Percentiles rank a stretch among this genome's conserved stretches.
Evolutionary conservation across 495 filamentous ascomycete species (phyloP).

Genomic region (Penicillium manginii): DNA sequence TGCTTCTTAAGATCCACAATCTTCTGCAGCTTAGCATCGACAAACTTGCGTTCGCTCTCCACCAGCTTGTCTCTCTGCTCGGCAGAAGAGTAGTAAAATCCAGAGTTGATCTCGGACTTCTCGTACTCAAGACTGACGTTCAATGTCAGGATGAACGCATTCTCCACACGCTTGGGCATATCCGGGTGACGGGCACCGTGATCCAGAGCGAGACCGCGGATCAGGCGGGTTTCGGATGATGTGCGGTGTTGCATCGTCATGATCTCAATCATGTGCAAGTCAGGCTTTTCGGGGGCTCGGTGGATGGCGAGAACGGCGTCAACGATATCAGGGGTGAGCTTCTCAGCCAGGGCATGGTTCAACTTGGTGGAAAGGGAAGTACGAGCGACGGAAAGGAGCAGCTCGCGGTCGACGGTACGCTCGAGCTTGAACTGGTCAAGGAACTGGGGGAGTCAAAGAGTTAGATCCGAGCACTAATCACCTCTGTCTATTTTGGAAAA

Average conservation of each 20-base stretch:
- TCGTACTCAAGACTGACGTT: conserved; percentile 99
- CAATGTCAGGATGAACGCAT: conserved; percentile 90
- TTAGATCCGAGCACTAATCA: conserved; percentile 15
- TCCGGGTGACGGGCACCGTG: conserved; percentile 97
- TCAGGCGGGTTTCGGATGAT: conserved; percentile 93
- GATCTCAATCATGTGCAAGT: conserved; percentile 99
- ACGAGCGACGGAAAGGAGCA: conserved; percentile 89
- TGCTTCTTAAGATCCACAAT: conserved; percentile 98
- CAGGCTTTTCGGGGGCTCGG: conserved; percentile 84
- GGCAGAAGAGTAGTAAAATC: conserved; percentile 97
- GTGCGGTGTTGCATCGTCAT: conserved; percentile 99
- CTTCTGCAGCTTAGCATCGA: conserved; percentile 95
- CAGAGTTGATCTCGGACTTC: conserved; percentile 98
- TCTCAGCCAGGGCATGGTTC: conserved; percentile 83
- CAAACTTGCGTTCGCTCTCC: conserved; percentile 93
- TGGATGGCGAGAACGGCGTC: conserved; percentile 96
- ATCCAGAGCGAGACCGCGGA: conserved; percentile 89
- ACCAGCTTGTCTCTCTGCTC: conserved; percentile 97
- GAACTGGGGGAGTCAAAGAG: conserved; percentile 60
- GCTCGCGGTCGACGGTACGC: conserved; percentile 86
- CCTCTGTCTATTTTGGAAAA: background rate
- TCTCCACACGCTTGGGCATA: conserved; percentile 95
- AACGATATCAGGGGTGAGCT: conserved; percentile 90
- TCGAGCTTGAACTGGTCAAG: conserved; percentile 91
- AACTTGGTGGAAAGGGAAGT: conserved; percentile 96